A percentile compares a stretch with the other conserved stretches of the same genome.
These are phyloP conservation scores for Venturia nashicola DNA, from an alignment of 2,329 filamentous ascomycete genomes.

Conservation along the genomic window DNA sequence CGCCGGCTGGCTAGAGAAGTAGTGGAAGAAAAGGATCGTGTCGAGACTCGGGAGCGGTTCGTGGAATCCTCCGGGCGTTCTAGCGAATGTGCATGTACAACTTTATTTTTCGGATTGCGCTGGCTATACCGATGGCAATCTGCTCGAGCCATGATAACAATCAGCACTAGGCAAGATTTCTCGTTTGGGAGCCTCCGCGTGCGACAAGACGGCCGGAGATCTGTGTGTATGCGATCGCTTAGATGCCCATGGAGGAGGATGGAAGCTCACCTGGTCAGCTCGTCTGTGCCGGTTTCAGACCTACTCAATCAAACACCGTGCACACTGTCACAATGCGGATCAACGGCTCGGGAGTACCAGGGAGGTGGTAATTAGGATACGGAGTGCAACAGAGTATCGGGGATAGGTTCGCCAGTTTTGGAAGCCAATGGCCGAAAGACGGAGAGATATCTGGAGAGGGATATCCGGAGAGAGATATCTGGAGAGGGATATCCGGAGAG, in stretches of 20 bases:
- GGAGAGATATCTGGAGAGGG: too few relatives aligned
- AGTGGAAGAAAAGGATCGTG: neutral
- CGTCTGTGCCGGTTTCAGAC: neutral
- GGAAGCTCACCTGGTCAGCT: neutral
- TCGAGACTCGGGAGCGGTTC: neutral
- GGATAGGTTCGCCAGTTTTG: neutral
- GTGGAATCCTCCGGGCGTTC: neutral
- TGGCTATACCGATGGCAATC: neutral
- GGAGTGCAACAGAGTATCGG: neutral
- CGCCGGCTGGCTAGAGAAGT: neutral
- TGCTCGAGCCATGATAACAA: slow-evolving; percentile 3
- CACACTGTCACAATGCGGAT: neutral
- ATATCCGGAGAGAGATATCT: too few relatives aligned
- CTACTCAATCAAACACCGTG: neutral
- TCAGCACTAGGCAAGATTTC: neutral
- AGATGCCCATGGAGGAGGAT: neutral
- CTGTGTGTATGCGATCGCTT: neutral
- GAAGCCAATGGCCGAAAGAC: neutral
- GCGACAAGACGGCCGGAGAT: neutral
- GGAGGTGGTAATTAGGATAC: too few relatives aligned
- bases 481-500: too few relatives aligned
- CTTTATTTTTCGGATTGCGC: neutral
- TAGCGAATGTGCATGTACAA: neutral
- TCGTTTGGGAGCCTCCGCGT: neutral
- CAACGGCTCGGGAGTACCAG: neutral